phyloP scores from a whole-genome alignment of 2,329 filamentous ascomycete species.

The Phaeosphaeriaceae sp. region DNA sequence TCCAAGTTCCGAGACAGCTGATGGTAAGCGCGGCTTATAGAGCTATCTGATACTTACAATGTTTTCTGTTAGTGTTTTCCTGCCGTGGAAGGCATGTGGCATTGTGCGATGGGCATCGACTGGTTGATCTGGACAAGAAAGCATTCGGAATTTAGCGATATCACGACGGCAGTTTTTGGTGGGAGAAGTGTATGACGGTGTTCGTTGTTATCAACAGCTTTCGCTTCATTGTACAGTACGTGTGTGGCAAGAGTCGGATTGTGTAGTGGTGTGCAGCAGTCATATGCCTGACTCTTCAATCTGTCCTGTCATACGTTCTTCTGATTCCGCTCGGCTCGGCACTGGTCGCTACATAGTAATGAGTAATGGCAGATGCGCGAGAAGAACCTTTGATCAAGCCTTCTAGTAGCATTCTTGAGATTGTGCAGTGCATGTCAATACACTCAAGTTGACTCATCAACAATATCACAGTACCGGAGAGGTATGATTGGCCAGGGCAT shows the following conservation, averaged over 20 bases:
- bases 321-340: not conserved
- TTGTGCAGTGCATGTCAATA: not conserved
- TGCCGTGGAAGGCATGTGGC: constrained; percentile 40
- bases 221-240: not conserved
- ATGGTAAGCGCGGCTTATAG: constrained; percentile 47
- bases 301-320: not conserved
- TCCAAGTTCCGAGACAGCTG: constrained; percentile 31
- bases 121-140: constrained; percentile 21
- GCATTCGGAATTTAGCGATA: constrained; percentile 6
- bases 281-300: not conserved
- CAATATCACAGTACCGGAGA: too few relatives aligned
- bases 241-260: not conserved
- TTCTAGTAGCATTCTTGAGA: not conserved
- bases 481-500: too few relatives aligned
- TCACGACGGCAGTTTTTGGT: not conserved
- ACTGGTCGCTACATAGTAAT: constrained; percentile 10
- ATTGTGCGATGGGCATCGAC: constrained; percentile 40
- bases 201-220: too few relatives aligned
- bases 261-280: not conserved
- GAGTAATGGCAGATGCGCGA: constrained; percentile 17
- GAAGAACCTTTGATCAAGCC: not conserved
- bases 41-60: constrained; percentile 34
- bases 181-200: too few relatives aligned
- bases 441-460: too few relatives aligned
- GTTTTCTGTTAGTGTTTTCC: constrained; percentile 42